Evolutionary conservation across 2,329 filamentous ascomycete species (phyloP).

Genomic region (Colletotrichum orchidophilum): DNA sequence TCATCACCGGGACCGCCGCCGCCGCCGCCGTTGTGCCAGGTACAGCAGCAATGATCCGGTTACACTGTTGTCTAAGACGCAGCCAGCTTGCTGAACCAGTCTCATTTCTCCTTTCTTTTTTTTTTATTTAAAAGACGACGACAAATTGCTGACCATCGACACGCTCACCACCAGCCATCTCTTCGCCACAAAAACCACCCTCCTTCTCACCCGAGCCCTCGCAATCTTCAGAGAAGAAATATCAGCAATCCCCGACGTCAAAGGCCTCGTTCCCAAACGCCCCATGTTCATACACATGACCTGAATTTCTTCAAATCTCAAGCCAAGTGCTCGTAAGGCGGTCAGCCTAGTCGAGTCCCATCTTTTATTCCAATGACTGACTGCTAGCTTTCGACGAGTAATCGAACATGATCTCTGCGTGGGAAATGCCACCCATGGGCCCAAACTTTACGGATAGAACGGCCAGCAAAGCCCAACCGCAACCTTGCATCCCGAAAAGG

Average conservation of each 20-base stretch:
- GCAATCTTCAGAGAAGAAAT: neutral
- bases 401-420: no score
- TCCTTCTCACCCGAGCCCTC: neutral
- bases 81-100: neutral
- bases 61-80: neutral
- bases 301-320: no score
- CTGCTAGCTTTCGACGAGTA: no score
- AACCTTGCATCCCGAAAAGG: neutral
- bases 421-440: no score
- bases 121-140: neutral
- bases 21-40: neutral
- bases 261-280: neutral
- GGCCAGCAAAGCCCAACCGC: no score
- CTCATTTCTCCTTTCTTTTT: neutral
- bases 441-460: no score
- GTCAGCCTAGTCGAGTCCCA: no score
- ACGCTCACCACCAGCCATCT: neutral
- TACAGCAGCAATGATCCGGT: neutral
- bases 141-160: neutral
- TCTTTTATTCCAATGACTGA: no score
- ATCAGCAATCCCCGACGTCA: neutral
- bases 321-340: no score
- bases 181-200: neutral
- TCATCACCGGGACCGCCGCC: neutral
- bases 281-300: no score